Evolutionary conservation across 169 alveolate genomes (phyloP).

Genomic region (Eimeria falciformis): DNA sequence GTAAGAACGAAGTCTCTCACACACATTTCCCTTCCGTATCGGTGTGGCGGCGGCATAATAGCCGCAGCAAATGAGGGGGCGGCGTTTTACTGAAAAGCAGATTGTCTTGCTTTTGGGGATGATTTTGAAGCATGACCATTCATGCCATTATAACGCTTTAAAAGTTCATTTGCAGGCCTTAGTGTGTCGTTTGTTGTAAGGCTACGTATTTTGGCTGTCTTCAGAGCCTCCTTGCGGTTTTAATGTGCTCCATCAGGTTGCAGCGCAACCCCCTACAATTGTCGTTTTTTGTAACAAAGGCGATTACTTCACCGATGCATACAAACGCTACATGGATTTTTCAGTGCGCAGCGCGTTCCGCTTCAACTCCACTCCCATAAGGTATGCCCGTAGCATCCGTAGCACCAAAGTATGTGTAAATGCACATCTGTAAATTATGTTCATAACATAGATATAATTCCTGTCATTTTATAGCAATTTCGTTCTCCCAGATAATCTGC

Average conservation of each 20-base stretch:
- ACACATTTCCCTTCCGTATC: background rate
- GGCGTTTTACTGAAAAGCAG: background rate
- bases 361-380: conserved; percentile 9
- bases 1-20: background rate
- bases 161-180: background rate
- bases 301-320: conserved; percentile 35
- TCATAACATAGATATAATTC: too few species aligned
- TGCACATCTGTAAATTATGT: background rate
- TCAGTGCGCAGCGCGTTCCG: conserved; percentile 29
- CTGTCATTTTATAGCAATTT: too few species aligned
- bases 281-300: conserved; percentile 52
- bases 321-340: conserved; percentile 40
- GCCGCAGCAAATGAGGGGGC: background rate
- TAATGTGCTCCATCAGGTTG: too few species aligned
- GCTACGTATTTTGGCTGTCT: background rate
- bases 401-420: background rate
- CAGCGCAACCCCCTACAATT: conserved; percentile 43
- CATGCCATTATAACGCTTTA: background rate
- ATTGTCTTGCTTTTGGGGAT: background rate
- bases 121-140: too few species aligned
- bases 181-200: background rate
- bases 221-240: too few species aligned
- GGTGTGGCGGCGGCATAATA: background rate
- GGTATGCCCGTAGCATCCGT: background rate
- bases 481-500: background rate